These are phyloP conservation scores for Plasmodium sp. DNA, from an alignment of 169 alveolate species.

Conservation along the genomic window DNA sequence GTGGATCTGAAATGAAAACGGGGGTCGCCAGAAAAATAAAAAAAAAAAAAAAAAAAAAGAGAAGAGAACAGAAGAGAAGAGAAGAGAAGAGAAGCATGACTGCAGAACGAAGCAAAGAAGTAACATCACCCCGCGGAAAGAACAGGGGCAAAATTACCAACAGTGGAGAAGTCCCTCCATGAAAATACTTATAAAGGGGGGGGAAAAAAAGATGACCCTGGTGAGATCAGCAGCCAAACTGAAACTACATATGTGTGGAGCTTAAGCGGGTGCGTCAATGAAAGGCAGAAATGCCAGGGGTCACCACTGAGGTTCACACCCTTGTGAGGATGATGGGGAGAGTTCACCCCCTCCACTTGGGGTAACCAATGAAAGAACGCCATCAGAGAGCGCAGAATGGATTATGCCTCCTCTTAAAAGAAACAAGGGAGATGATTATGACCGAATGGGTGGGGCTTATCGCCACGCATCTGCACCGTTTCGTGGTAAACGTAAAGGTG, in stretches of 20 bases:
- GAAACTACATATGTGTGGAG: not conserved
- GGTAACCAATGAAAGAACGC: not conserved
- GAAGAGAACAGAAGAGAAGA: no score
- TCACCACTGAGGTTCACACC: not conserved
- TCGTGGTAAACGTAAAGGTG: not conserved
- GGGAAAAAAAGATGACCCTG: not conserved
- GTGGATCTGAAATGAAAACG: not conserved
- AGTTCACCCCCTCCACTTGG: not conserved
- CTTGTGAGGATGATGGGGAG: not conserved
- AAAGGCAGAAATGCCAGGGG: not conserved
- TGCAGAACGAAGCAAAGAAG: not conserved
- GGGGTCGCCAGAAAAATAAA: not conserved
- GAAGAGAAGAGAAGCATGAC: not conserved
- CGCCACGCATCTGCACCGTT: not conserved
- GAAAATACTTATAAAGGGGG: not conserved
- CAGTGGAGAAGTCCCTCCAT: not conserved
- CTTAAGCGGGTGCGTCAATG: not conserved
- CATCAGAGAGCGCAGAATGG: not conserved
- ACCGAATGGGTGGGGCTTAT: not conserved
- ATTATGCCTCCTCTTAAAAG: not conserved
- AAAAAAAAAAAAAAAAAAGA: no score
- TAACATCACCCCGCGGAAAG: not conserved
- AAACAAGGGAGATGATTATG: not conserved
- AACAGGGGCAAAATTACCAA: not conserved
- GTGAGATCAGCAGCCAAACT: not conserved